phyloP scores from a whole-genome alignment of 2,329 filamentous ascomycete genomes.

The Colletotrichum sp. region DNA sequence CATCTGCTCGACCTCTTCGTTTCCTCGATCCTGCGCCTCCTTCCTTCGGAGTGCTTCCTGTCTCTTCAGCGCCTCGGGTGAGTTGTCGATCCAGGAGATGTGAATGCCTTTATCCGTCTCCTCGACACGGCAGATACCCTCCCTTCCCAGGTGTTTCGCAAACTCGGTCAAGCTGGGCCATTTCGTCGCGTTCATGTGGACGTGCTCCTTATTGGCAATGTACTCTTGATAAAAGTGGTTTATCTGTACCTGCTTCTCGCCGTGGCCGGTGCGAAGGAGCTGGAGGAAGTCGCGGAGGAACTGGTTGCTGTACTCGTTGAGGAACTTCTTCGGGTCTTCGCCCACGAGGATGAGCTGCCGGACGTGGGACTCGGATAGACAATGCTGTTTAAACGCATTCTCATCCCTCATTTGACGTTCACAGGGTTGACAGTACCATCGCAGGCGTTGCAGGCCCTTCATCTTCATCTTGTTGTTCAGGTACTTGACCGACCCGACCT shows the following conservation, averaged over 20 bases:
- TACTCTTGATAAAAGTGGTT: conserved; percentile 97
- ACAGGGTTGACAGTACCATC: conserved; percentile 88
- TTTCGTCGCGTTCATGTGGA: conserved; percentile 93
- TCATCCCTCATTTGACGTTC: conserved; percentile 64
- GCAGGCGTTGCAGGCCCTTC: conserved; percentile 77
- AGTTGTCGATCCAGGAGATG: conserved; percentile 91
- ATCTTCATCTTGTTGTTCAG: conserved; percentile 90
- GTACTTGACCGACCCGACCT: conserved; percentile 90
- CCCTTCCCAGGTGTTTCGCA: conserved; percentile 82
- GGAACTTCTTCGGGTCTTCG: conserved; percentile 83
- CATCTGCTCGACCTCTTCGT: conserved; percentile 87
- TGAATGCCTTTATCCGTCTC: conserved; percentile 86
- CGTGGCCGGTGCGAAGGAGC: conserved; percentile 81
- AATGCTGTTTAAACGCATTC: conserved; percentile 57
- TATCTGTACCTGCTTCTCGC: conserved; percentile 86
- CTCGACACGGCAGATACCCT: conserved; percentile 89
- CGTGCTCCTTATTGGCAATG: conserved; percentile 84
- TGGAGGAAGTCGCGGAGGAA: conserved; percentile 83
- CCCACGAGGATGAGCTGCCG: conserved; percentile 89
- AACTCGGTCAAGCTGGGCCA: conserved; percentile 92
- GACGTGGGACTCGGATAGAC: conserved; percentile 85
- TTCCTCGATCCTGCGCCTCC: conserved; percentile 86
- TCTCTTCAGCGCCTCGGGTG: conserved; percentile 80
- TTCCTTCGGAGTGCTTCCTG: conserved; percentile 83
- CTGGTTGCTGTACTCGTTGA: conserved; percentile 81